Evolutionary conservation across 2,329 filamentous ascomycete species (phyloP).

Genomic region (Stromatinia cepivora): DNA sequence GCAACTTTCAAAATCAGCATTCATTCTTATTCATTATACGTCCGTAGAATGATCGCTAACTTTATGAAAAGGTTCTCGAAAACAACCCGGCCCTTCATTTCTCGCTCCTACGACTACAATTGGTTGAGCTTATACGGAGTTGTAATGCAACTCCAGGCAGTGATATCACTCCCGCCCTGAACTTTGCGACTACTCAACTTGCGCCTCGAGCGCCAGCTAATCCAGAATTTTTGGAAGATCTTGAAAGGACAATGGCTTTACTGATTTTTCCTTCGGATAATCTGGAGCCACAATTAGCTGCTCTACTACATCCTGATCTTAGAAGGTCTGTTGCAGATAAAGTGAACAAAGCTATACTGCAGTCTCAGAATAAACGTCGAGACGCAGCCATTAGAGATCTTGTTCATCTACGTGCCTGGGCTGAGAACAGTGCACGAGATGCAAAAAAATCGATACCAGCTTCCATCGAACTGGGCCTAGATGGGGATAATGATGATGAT

Average conservation of each 20-base stretch:
- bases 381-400: constrained; percentile 82
- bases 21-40: constrained; percentile 22
- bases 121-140: constrained; percentile 86
- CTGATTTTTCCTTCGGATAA: constrained; percentile 84
- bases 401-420: constrained; percentile 81
- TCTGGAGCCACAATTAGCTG: constrained; percentile 72
- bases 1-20: constrained; percentile 42
- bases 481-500: constrained; percentile 35
- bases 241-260: constrained; percentile 91
- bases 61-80: constrained; percentile 67
- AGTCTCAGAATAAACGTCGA: constrained; percentile 67
- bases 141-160: constrained; percentile 65
- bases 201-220: constrained; percentile 84
- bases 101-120: constrained; percentile 81
- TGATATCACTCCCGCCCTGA: constrained; percentile 73
- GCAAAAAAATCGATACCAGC: constrained; percentile 40
- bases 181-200: constrained; percentile 84
- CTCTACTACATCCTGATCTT: constrained; percentile 75
- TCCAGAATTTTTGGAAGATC: constrained; percentile 75
- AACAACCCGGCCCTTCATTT: constrained; percentile 83
- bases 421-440: constrained; percentile 54
- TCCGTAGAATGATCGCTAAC: constrained; percentile 26
- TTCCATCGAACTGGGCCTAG: constrained; percentile 39
- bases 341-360: constrained; percentile 87
- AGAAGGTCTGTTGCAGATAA: constrained; percentile 79